A percentile compares a stretch with the other conserved stretches of the same genome.
These are phyloP conservation scores for Cladosporium sp. DNA, from an alignment of 2,329 filamentous ascomycete genomes.

Conservation along the genomic window DNA sequence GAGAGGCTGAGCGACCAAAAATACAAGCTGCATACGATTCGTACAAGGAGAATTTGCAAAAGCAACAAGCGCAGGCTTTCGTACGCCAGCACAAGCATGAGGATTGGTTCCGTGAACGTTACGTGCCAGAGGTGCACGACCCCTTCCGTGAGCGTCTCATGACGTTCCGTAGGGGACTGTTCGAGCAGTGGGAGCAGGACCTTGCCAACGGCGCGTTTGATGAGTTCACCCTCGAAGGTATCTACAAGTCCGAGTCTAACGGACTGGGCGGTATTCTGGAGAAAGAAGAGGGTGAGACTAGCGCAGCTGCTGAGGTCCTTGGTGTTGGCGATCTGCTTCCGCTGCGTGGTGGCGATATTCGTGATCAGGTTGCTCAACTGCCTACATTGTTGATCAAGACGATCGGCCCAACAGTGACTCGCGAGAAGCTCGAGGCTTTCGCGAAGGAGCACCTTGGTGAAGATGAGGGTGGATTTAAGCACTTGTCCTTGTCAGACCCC, in stretches of 20 bases:
- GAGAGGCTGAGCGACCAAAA: slow-evolving; percentile 75
- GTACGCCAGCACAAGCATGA: slow-evolving; percentile 91
- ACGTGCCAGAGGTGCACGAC: slow-evolving; percentile 79
- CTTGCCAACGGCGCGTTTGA: slow-evolving; percentile 85
- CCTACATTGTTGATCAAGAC: slow-evolving; percentile 97
- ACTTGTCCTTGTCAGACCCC: slow-evolving; percentile 92
- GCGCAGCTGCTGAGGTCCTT: slow-evolving; percentile 85
- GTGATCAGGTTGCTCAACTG: slow-evolving; percentile 84
- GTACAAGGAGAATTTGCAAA: slow-evolving; percentile 66
- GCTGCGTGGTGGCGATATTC: slow-evolving; percentile 77
- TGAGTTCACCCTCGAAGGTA: slow-evolving; percentile 89
- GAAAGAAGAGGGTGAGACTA: slow-evolving; percentile 94
- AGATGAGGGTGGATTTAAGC: slow-evolving; percentile 88
- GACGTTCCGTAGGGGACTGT: slow-evolving; percentile 76
- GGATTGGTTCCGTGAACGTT: slow-evolving; percentile 97
- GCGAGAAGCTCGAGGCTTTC: slow-evolving; percentile 88
- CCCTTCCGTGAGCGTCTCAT: slow-evolving; percentile 73
- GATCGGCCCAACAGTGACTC: slow-evolving; percentile 91
- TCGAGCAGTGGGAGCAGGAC: slow-evolving; percentile 86
- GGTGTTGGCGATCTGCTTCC: slow-evolving; percentile 90
- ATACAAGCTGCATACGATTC: slow-evolving; percentile 71
- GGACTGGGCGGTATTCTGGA: slow-evolving; percentile 82
- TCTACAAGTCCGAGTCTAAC: slow-evolving; percentile 90
- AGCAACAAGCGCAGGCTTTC: slow-evolving; percentile 70
- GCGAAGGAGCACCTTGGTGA: slow-evolving; percentile 94